A percentile compares a stretch with the other conserved stretches of the same genome.
phyloP scores from a whole-genome alignment of 257 asterid genomes.

The Solanum etuberosum region DNA sequence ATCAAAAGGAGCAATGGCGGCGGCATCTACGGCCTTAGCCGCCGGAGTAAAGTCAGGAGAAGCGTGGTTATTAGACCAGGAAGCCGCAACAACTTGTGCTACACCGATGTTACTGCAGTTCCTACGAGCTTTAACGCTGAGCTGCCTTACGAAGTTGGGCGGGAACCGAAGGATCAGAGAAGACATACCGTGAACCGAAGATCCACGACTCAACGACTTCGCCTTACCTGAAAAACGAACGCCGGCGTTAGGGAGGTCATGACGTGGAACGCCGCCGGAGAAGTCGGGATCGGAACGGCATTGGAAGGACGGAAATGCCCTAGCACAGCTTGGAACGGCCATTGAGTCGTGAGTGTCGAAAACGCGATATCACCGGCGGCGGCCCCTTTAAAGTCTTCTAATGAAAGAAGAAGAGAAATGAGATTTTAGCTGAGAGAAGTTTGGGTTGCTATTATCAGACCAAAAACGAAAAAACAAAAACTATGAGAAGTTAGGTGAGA shows the following conservation, averaged over 20 bases:
- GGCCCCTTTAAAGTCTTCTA: neutral
- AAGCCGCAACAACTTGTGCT: slow-evolving; percentile 95
- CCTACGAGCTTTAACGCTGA: slow-evolving; percentile 82
- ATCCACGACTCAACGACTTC: slow-evolving; percentile 13
- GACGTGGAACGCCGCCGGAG: slow-evolving; percentile 26
- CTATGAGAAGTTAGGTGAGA: neutral
- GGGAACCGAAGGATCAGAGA: slow-evolving; percentile 68
- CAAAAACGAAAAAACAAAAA: neutral
- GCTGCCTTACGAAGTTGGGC: slow-evolving; percentile 94
- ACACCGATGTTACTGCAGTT: slow-evolving; percentile 97
- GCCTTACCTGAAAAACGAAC: slow-evolving; percentile 22
- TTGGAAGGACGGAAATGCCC: slow-evolving; percentile 49
- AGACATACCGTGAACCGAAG: slow-evolving; percentile 22
- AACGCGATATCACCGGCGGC: slow-evolving; percentile 7
- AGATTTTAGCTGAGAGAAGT: neutral
- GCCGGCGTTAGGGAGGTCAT: slow-evolving; percentile 10
- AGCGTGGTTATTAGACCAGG: slow-evolving; percentile 67
- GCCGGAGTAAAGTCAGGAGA: slow-evolving; percentile 28
- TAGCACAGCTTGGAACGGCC: slow-evolving; percentile 72
- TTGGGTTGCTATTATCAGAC: neutral
- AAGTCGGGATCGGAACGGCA: slow-evolving; percentile 84
- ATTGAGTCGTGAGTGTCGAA: slow-evolving; percentile 16
- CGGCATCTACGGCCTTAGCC: slow-evolving; percentile 59
- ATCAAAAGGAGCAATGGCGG: slow-evolving; percentile 34
- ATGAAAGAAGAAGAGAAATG: neutral